Conservation (phyloP, 257 asterid genomes). For the Rubia yunnanensis region DNA sequence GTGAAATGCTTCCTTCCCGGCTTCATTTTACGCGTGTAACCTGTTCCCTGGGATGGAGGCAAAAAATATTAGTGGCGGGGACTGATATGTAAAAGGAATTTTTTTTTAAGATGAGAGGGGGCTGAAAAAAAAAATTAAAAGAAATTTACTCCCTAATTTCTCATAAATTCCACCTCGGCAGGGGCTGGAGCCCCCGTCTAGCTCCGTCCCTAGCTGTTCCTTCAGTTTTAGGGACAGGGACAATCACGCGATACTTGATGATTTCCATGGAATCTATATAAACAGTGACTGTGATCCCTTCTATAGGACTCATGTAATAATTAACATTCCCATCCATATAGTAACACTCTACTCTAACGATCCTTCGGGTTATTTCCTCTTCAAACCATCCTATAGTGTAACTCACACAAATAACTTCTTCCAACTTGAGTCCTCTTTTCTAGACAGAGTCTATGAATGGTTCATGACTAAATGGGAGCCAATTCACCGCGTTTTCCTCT, state of each 20-base stretch:
- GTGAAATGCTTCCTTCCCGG: background rate
- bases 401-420: slow-evolving; percentile 40
- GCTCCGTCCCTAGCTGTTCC: too few species aligned
- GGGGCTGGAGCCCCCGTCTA: too few species aligned
- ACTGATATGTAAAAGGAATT: too few species aligned
- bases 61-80: too few species aligned
- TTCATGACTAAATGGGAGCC: slow-evolving; percentile 27
- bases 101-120: too few species aligned
- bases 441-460: slow-evolving; percentile 39
- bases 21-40: slow-evolving; percentile 25
- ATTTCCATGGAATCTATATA: slow-evolving; percentile 61
- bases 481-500: slow-evolving; percentile 33
- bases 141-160: too few species aligned
- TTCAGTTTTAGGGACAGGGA: slow-evolving; percentile 55
- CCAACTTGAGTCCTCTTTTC: slow-evolving; percentile 44
- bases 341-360: slow-evolving; percentile 42
- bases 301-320: slow-evolving; percentile 66
- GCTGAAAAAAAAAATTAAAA: too few species aligned
- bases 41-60: too few species aligned
- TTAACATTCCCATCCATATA: slow-evolving; percentile 57
- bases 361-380: slow-evolving; percentile 31
- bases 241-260: slow-evolving; percentile 22
- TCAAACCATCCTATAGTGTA: slow-evolving; percentile 58
- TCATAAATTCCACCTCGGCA: too few species aligned
- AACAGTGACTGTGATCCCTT: slow-evolving; percentile 46